Percentiles rank a stretch among this genome's conserved stretches.
Conservation (phyloP, 1,284 basidiomycete species). For the Cryptococcus hybrid region DNA sequence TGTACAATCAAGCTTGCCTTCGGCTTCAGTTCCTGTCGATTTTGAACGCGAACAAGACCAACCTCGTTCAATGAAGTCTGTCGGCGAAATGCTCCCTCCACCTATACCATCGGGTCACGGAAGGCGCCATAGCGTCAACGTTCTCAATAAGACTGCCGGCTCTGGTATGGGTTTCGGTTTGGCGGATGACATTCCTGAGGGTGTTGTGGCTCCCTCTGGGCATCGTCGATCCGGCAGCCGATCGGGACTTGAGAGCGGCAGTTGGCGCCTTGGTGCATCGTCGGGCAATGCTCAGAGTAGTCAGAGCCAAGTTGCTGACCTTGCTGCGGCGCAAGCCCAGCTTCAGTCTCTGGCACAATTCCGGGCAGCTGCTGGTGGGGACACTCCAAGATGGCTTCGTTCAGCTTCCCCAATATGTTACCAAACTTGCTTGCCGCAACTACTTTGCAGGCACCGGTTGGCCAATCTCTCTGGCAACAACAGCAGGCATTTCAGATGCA, state of each 20-base stretch:
- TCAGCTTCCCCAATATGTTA: conserved; percentile 95
- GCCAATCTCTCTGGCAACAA: conserved; percentile 68
- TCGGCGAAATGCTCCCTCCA: conserved; percentile 33
- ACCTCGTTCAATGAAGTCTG: conserved; percentile 16
- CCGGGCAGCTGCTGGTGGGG: conserved; percentile 93
- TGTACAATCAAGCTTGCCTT: conserved; percentile 68
- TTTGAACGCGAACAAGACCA: conserved; percentile 5
- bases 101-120: conserved; percentile 63
- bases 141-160: conserved; percentile 52
- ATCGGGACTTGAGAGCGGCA: conserved; percentile 57
- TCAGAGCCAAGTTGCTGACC: conserved; percentile 70
- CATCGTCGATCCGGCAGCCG: conserved; percentile 65
- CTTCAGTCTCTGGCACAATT: conserved; percentile 95
- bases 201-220: conserved; percentile 53
- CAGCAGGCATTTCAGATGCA: conserved; percentile 75
- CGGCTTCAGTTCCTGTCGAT: conserved; percentile 37
- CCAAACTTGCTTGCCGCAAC: conserved; percentile 94
- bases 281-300: conserved; percentile 60
- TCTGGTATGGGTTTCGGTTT: conserved; percentile 33
- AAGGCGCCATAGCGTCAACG: conserved; percentile 90
- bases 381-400: conserved; percentile 95
- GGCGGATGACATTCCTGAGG: conserved; percentile 38
- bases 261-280: conserved; percentile 65
- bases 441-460: conserved; percentile 62
- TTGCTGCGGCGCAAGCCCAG: conserved; percentile 88